A percentile compares a stretch with the other conserved stretches of the same genome.
Evolutionary conservation across 768 basidiomycete genomes (phyloP).

Genomic region (Mycena epipterygia): DNA sequence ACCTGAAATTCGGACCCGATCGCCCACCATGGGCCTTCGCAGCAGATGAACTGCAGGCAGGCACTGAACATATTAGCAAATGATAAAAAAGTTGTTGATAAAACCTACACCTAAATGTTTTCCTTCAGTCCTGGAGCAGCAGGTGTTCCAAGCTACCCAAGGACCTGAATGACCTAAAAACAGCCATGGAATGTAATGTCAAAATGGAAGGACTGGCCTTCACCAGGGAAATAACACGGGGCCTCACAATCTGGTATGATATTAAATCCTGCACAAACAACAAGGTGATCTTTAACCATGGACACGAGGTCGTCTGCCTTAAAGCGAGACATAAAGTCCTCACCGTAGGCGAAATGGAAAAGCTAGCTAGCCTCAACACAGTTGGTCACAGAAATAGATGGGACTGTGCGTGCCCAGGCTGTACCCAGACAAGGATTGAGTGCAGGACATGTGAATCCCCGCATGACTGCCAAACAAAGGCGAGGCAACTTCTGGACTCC

Average conservation of each 20-base stretch:
- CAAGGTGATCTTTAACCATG: not conserved
- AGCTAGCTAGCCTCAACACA: not conserved
- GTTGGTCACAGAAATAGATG: not conserved
- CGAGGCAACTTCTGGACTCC: not conserved
- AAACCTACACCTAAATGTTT: not conserved
- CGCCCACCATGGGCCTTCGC: conserved; percentile 1
- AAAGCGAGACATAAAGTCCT: not conserved
- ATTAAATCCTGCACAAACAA: not conserved
- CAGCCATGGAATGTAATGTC: not conserved
- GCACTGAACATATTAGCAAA: not conserved
- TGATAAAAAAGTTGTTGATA: not conserved
- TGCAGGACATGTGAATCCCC: not conserved
- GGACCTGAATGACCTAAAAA: not conserved
- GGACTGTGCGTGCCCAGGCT: conserved; percentile 1
- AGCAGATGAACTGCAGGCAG: not conserved
- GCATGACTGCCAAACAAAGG: conserved; percentile 10
- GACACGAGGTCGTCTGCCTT: not conserved
- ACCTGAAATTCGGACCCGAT: not conserved
- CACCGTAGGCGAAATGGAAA: conserved; percentile 2
- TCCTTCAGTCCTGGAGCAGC: not conserved
- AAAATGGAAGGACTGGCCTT: conserved; percentile 6
- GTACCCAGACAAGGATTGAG: not conserved
- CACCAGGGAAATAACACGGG: not conserved
- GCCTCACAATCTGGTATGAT: not conserved
- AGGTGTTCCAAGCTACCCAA: not conserved